A percentile compares a stretch with the other conserved stretches of the same genome.
Evolutionary conservation across 305 asterid species (phyloP).

Genomic region (Fraxinus velutina): DNA sequence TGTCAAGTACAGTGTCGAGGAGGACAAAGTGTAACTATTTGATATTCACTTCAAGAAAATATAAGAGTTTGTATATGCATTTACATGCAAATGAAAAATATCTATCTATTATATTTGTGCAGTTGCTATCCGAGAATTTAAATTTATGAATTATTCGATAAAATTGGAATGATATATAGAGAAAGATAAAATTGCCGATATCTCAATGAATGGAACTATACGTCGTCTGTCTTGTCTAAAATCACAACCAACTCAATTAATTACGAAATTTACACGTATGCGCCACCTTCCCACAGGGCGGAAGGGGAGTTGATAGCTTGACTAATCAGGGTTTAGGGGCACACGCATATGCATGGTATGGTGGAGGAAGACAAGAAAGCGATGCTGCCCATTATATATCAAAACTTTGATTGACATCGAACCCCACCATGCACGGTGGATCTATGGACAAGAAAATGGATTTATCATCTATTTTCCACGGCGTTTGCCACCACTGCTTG

Average conservation of each 20-base stretch:
- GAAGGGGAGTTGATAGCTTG: constrained; percentile 12
- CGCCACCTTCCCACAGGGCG: neutral
- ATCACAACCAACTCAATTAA: constrained; percentile 30
- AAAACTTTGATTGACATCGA: neutral
- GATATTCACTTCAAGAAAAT: neutral
- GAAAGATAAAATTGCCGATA: neutral
- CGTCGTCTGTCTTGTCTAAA: neutral
- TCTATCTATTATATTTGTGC: too few species aligned
- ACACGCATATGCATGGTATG: constrained; percentile 31
- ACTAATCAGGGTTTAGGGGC: constrained; percentile 30
- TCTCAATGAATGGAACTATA: neutral
- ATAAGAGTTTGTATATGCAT: neutral
- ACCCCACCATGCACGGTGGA: constrained; percentile 32
- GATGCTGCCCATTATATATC: neutral
- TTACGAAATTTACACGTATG: constrained; percentile 28
- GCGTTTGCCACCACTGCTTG: constrained; percentile 1
- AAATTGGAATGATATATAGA: too few species aligned
- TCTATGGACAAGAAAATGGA: constrained; percentile 27
- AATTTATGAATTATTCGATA: neutral
- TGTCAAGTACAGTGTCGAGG: neutral
- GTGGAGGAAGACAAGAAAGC: constrained; percentile 34
- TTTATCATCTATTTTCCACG: constrained; percentile 10
- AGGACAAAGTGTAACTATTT: neutral
- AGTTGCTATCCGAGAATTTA: neutral
- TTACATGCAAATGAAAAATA: too few species aligned